These are phyloP conservation scores for Aspergillus olivimuriae DNA, from an alignment of 495 filamentous ascomycete species.

Conservation along the genomic window DNA sequence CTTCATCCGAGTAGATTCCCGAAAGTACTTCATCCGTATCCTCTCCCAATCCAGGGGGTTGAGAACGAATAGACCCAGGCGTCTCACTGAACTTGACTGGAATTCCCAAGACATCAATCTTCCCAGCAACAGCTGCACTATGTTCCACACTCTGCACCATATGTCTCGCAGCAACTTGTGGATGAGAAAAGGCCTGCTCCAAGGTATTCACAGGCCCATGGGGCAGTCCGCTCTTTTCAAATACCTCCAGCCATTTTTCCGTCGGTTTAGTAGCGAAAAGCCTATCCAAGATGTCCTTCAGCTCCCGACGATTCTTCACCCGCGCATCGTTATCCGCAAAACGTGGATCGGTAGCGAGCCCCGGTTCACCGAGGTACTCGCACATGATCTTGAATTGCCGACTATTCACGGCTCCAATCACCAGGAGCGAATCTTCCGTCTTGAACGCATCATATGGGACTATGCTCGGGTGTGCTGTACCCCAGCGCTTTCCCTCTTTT, in stretches of 20 bases:
- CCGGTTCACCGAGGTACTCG: constrained; percentile 53
- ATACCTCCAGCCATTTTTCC: constrained; percentile 65
- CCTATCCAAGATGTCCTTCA: constrained; percentile 61
- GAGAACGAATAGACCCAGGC: neutral
- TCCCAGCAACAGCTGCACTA: constrained; percentile 7
- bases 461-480: constrained; percentile 85
- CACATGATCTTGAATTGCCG: constrained; percentile 73
- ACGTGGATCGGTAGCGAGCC: constrained; percentile 58
- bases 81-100: constrained; percentile 80
- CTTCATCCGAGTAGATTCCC: too few relatives aligned
- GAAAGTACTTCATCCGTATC: neutral
- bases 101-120: constrained; percentile 26
- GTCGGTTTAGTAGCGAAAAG: constrained; percentile 65
- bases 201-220: constrained; percentile 72
- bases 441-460: constrained; percentile 83
- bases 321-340: constrained; percentile 65
- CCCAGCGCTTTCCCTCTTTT: constrained; percentile 72
- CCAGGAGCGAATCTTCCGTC: constrained; percentile 71
- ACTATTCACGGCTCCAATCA: constrained; percentile 83
- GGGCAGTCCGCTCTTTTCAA: constrained; percentile 80
- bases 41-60: too few relatives aligned
- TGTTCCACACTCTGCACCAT: constrained; percentile 20
- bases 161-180: constrained; percentile 17
- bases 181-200: constrained; percentile 20
- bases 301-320: constrained; percentile 59